phyloP scores from a whole-genome alignment of 768 basidiomycete genomes.

The Clathrus columnatus region DNA sequence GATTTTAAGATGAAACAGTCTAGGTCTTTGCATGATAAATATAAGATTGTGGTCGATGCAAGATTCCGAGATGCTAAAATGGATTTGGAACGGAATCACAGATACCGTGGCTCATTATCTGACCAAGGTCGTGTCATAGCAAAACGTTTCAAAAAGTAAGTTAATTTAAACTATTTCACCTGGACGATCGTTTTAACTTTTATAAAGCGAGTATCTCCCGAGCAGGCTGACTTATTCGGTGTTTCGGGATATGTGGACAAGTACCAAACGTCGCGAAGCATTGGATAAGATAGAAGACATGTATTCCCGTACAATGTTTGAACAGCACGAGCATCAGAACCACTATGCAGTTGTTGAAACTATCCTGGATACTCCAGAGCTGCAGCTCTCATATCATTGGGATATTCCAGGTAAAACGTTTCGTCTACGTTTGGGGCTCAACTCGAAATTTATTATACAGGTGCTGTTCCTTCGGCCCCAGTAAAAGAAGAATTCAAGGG shows the following conservation, averaged over 20 bases:
- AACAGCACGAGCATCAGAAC: neutral
- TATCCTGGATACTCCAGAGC: conserved; percentile 62
- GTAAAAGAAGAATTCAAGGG: neutral
- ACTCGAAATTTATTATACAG: neutral
- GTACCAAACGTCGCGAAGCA: conserved; percentile 12
- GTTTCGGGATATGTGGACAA: conserved; percentile 11
- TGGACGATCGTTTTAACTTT: neutral
- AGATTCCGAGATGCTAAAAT: conserved; percentile 48
- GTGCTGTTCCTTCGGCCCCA: neutral
- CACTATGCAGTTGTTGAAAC: conserved; percentile 89
- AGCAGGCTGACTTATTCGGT: neutral
- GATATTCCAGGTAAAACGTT: conserved; percentile 59
- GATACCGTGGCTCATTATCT: conserved; percentile 68
- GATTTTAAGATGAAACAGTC: conserved; percentile 38
- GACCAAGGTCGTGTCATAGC: conserved; percentile 1
- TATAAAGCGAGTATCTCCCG: neutral
- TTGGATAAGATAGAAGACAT: conserved; percentile 10
- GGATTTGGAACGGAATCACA: conserved; percentile 27
- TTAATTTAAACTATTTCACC: conserved; percentile 13
- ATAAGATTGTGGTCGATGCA: conserved; percentile 71
- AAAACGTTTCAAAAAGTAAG: conserved; percentile 43
- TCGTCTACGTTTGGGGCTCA: neutral
- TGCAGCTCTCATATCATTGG: conserved; percentile 81
- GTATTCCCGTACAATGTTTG: neutral
- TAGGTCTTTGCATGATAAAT: conserved; percentile 69